A percentile compares a stretch with the other conserved stretches of the same genome.
These are phyloP conservation scores for Colletotrichum sojae DNA, from an alignment of 2,329 filamentous ascomycete species.

Conservation along the genomic window DNA sequence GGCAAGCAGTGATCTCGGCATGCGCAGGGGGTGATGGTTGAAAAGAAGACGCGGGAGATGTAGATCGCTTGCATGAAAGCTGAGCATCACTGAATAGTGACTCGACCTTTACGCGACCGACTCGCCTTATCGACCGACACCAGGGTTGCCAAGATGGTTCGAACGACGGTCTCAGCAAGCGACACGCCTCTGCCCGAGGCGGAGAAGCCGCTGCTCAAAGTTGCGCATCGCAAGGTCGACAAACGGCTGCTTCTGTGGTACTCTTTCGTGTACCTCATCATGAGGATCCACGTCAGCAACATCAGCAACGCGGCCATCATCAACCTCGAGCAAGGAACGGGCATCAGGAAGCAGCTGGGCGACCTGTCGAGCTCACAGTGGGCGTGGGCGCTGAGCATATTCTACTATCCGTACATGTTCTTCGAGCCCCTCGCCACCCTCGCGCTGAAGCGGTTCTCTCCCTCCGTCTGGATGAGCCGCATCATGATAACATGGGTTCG, in stretches of 20 bases:
- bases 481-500: constrained; percentile 47
- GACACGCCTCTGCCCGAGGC: neutral
- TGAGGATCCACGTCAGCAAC: constrained; percentile 46
- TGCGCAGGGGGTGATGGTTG: neutral
- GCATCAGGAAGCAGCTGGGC: constrained; percentile 45
- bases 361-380: constrained; percentile 44
- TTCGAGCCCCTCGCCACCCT: constrained; percentile 46
- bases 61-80: neutral
- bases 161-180: neutral
- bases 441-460: constrained; percentile 44
- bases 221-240: constrained; percentile 44
- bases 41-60: neutral
- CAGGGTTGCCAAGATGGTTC: neutral
- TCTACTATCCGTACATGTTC: constrained; percentile 47
- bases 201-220: constrained; percentile 31
- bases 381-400: constrained; percentile 46
- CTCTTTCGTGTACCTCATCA: constrained; percentile 45
- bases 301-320: constrained; percentile 48
- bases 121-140: neutral
- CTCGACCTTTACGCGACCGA: too few relatives aligned
- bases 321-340: constrained; percentile 47
- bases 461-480: constrained; percentile 45
- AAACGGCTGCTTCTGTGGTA: constrained; percentile 45
- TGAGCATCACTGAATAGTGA: neutral
- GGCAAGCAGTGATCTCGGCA: neutral